These are phyloP conservation scores for Ministeria vibrans DNA, from an alignment of 78 protist genomes.

Conservation along the genomic window DNA sequence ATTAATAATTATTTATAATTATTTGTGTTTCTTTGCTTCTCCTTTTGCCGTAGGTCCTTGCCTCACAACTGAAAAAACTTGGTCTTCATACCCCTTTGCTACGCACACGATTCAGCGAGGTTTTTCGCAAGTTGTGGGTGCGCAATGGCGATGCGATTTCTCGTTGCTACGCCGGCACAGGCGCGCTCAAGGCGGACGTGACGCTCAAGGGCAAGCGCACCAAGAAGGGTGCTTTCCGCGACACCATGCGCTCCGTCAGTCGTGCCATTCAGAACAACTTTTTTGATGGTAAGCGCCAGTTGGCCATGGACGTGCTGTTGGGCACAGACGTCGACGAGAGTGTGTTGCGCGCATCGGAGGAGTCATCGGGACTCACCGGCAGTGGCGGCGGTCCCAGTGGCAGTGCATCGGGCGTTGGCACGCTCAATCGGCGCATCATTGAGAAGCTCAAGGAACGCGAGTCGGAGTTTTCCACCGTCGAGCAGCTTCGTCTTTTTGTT, in stretches of 20 bases:
- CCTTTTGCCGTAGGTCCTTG: not conserved
- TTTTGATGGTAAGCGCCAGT: not conserved
- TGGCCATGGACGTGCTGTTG: conserved; percentile 10
- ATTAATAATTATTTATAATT: too few relatives aligned
- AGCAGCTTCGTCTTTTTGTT: too few relatives aligned
- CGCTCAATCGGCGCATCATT: not conserved
- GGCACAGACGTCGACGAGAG: not conserved
- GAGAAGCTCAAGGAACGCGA: not conserved
- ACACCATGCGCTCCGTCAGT: conserved; percentile 8
- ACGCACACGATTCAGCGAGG: not conserved
- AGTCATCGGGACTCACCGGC: not conserved
- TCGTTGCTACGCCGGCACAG: conserved; percentile 34
- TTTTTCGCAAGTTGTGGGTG: conserved; percentile 6
- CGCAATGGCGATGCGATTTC: conserved; percentile 18
- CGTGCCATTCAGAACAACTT: conserved; percentile 25
- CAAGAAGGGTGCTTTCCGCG: conserved; percentile 2
- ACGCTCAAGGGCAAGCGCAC: conserved; percentile 27
- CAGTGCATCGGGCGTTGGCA: not conserved
- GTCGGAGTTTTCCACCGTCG: not conserved
- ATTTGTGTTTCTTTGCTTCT: not conserved
- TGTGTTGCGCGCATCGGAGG: not conserved
- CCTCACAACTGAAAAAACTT: not conserved
- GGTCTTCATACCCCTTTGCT: not conserved
- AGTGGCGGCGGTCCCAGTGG: not conserved
- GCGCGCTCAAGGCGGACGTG: conserved; percentile 33